A percentile compares a stretch with the other conserved stretches of the same genome.
Evolutionary conservation across 139 green algal species (phyloP).

Genomic region (Astrephomene gubernaculifera): DNA sequence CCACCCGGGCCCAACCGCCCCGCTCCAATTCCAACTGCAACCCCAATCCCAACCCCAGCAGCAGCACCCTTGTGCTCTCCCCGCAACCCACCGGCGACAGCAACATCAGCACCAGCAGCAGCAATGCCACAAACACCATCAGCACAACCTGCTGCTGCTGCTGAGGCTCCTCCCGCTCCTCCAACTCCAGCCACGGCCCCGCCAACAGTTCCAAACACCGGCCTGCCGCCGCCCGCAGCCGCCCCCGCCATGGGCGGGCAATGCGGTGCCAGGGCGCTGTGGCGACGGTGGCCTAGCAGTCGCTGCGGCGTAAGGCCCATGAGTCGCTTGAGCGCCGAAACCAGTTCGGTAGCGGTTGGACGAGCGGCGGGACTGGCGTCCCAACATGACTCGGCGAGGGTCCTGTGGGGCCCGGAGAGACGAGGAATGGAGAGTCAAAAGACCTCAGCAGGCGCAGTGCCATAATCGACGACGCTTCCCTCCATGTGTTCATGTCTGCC

Average conservation of each 20-base stretch:
- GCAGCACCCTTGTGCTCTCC: too few species aligned
- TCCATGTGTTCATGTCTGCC: too few species aligned
- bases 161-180: not conserved
- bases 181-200: not conserved
- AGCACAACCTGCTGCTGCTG: not conserved
- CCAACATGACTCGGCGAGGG: conserved; percentile 66
- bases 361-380: conserved; percentile 52
- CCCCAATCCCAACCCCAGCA: too few species aligned
- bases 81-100: too few species aligned
- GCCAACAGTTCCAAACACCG: not conserved
- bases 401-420: not conserved
- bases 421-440: not conserved
- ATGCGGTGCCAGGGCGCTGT: conserved; percentile 16
- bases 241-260: not conserved
- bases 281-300: not conserved
- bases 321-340: conserved; percentile 44
- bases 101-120: too few species aligned
- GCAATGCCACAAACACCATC: not conserved
- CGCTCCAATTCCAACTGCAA: too few species aligned
- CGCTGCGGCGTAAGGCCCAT: conserved; percentile 8
- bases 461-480: not conserved
- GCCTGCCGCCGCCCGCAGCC: not conserved
- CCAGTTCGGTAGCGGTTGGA: conserved; percentile 63
- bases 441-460: not conserved
- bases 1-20: too few species aligned